phyloP scores from a whole-genome alignment of 2,329 filamentous ascomycete species.

The Aspergillus sergii region DNA sequence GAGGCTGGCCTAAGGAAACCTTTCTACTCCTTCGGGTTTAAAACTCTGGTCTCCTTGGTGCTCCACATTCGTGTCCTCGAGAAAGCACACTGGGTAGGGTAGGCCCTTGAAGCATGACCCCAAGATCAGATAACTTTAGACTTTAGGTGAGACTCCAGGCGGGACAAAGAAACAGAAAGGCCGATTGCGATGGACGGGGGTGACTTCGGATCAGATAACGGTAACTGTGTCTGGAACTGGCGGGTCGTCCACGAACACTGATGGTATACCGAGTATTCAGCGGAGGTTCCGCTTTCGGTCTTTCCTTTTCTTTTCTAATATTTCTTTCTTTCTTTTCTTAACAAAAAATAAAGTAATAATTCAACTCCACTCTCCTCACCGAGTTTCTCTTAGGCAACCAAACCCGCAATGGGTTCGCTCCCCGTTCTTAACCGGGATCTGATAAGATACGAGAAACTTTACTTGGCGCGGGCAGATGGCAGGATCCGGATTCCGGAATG shows the following conservation, averaged over 20 bases:
- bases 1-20: background rate
- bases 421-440: background rate
- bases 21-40: background rate
- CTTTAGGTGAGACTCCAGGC: background rate
- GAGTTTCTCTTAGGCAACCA: background rate
- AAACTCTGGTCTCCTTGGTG: background rate
- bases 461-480: background rate
- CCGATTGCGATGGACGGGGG: background rate
- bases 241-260: background rate
- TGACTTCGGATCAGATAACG: constrained; percentile 16
- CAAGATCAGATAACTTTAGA: constrained; percentile 10
- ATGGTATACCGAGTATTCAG: background rate
- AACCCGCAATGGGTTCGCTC: background rate
- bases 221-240: background rate
- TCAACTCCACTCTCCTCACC: background rate
- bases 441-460: background rate
- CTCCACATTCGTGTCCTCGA: background rate
- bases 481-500: background rate
- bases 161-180: background rate
- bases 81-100: background rate
- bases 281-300: background rate
- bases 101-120: background rate
- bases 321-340: too few species aligned
- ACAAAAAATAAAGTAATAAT: background rate
- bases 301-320: background rate